Base-by-base conservation (phyloP, 331 rosid species). In the Prunus yedoensis region DNA sequence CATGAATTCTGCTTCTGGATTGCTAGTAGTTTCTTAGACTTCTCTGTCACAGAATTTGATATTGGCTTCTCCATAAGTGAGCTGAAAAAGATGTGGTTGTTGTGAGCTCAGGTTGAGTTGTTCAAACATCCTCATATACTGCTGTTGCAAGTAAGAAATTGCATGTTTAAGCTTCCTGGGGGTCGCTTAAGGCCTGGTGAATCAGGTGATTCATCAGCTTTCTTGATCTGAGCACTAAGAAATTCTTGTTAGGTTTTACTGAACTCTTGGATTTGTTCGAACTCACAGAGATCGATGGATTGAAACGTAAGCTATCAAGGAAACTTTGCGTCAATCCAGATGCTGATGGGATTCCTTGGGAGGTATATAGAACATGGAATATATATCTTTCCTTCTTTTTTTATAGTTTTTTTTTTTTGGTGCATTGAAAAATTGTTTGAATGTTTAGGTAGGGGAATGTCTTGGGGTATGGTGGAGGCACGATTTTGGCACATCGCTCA, bases 401-500 rank as follows among this genome's bases (percentile, higher is more conserved):
- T 23, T 23, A 23, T 16, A 7, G 5, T n/a, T n/a, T 28, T 15
- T 1, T 30, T 63, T 14, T 63, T 63, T 18, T 4, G 68, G 59
- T 17, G 59, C 27, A 1, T 38, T 23, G 46, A 59, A 15, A 43
- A 20, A 30, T 46, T 28, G 30, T 10, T 61, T 47, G 49, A n/a
- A 16, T 28, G 10, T 82, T 61, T 71, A 94, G 99, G 95, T 94
- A 51, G 90, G 90, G 21, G 96, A 92, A 74, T 89, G 93, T 75
- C 93, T 94, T 69, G 99, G 93, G 70, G 86, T 82, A 87, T 92
- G 96, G 97, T 92, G 97, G 97, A 87, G 87, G 69, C 83, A 90
- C 54, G 92, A 92, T 74, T 94, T 90, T 17, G 96, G 89, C 74
- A 77, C 96, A 20, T 78, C 80, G 78, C 83, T 75, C 74, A 82